Percentiles rank a stretch among this genome's conserved stretches.
Conservation (phyloP, 345 rosid species). For the Syzygium oleosum region DNA sequence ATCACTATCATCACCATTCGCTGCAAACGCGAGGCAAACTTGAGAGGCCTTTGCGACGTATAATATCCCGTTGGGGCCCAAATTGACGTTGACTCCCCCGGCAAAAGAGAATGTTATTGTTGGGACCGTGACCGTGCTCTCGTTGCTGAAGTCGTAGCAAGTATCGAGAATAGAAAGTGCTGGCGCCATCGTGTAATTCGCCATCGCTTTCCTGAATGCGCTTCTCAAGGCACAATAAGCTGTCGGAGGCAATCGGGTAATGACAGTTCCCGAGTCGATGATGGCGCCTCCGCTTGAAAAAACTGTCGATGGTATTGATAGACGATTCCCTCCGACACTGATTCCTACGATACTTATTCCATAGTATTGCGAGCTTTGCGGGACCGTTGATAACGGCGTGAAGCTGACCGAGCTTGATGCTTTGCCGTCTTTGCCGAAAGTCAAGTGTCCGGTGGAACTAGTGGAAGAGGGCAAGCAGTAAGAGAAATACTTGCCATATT, state of each 20-base stretch:
- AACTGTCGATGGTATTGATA: background rate
- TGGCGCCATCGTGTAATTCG: background rate
- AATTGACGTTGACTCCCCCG: background rate
- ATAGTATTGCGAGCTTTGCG: background rate
- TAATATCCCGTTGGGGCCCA: background rate
- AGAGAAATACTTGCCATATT: conserved; percentile 12
- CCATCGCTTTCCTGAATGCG: conserved; percentile 4
- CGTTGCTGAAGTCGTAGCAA: conserved; percentile 10
- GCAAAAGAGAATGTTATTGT: background rate
- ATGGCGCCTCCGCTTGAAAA: background rate
- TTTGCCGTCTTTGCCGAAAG: background rate
- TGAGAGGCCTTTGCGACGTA: background rate
- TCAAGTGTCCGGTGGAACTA: conserved; percentile 12
- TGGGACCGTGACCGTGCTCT: background rate
- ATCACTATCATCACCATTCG: background rate
- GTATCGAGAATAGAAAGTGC: conserved; percentile 6
- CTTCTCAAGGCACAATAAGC: conserved; percentile 5
- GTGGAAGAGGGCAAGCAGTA: conserved; percentile 16
- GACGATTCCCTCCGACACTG: conserved; percentile 1
- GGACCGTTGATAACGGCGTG: conserved; percentile 9
- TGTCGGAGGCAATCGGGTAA: conserved; percentile 16
- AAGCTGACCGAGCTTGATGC: background rate
- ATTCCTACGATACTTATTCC: conserved; percentile 9
- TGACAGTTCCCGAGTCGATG: conserved; percentile 22
- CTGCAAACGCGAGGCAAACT: conserved; percentile 9